Evolutionary conservation across 2,329 filamentous ascomycete species (phyloP).

Genomic region (Cordyceps javanica): DNA sequence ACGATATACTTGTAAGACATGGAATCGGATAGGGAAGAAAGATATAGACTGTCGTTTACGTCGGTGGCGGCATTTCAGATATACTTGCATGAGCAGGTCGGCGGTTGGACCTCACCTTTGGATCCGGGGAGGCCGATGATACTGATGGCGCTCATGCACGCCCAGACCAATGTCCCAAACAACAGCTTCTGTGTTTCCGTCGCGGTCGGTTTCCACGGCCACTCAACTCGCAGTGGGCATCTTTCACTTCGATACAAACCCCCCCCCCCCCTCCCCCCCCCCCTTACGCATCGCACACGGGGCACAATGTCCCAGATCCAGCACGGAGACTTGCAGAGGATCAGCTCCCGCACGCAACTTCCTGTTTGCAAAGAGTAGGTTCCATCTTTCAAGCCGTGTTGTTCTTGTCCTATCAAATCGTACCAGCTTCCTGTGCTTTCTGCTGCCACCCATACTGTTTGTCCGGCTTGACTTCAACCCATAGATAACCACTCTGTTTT

Average conservation of each 20-base stretch:
- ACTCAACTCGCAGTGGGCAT: too few relatives aligned
- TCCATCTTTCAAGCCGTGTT: background rate
- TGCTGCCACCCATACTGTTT: too few relatives aligned
- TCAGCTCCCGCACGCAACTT: background rate
- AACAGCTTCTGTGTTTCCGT: background rate
- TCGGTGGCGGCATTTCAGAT: background rate
- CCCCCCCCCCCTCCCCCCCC: too few relatives aligned
- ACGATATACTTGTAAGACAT: background rate
- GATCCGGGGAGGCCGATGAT: background rate
- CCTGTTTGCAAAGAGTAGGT: background rate
- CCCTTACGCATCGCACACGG: background rate
- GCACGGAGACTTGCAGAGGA: background rate
- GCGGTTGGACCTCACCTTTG: background rate
- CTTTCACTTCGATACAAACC: background rate
- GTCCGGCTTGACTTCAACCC: too few relatives aligned
- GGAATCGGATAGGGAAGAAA: background rate
- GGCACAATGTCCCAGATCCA: background rate
- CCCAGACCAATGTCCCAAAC: background rate
- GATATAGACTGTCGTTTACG: background rate
- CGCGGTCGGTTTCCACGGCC: too few relatives aligned
- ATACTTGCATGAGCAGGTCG: background rate
- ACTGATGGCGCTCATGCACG: background rate
- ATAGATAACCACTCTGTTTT: too few relatives aligned
- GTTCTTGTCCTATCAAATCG: background rate
- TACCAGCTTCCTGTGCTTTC: background rate